A percentile compares a stretch with the other conserved stretches of the same genome.
phyloP scores from a whole-genome alignment of 805 yeast genomes.

The Candida easanensis region DNA sequence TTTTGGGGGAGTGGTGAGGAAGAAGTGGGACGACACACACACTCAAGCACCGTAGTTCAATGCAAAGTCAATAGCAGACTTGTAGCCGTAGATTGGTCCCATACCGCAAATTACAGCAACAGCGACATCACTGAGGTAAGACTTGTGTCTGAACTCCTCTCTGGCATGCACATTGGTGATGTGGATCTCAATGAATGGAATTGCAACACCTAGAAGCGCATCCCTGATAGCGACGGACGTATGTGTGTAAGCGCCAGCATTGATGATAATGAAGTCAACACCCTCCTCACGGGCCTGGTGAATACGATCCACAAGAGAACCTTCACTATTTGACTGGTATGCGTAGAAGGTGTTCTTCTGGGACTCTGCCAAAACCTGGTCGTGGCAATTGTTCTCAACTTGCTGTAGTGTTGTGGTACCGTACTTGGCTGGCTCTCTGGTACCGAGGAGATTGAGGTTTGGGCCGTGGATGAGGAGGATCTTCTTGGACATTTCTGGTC shows the following conservation, averaged over 20 bases:
- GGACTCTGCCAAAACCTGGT: conserved; percentile 21
- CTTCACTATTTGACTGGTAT: conserved; percentile 46
- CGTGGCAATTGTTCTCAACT: conserved; percentile 38
- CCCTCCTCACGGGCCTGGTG: conserved; percentile 40
- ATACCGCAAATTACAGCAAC: conserved; percentile 37
- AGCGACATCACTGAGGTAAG: conserved; percentile 47
- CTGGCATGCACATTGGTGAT: conserved; percentile 51
- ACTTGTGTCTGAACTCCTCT: conserved; percentile 49
- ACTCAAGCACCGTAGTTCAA: conserved; percentile 18
- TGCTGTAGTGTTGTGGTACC: conserved; percentile 45
- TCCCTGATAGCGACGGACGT: conserved; percentile 50
- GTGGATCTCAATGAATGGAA: conserved; percentile 49
- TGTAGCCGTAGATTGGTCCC: conserved; percentile 30
- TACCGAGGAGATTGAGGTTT: conserved; percentile 46
- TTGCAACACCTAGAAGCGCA: conserved; percentile 45
- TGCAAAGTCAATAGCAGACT: conserved; percentile 29
- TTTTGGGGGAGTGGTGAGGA: too few species aligned
- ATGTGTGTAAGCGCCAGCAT: conserved; percentile 53
- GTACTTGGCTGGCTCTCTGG: conserved; percentile 49
- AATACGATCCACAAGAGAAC: conserved; percentile 44
- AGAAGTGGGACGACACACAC: neutral
- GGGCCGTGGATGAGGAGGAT: conserved; percentile 50
- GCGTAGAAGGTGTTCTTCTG: conserved; percentile 32
- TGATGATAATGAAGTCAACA: conserved; percentile 43
- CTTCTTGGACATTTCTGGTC: conserved; percentile 20